Percentiles rank a stretch among this genome's conserved stretches.
phyloP scores from a whole-genome alignment of 2,329 filamentous ascomycete genomes.

The Hysterium pulicare region DNA sequence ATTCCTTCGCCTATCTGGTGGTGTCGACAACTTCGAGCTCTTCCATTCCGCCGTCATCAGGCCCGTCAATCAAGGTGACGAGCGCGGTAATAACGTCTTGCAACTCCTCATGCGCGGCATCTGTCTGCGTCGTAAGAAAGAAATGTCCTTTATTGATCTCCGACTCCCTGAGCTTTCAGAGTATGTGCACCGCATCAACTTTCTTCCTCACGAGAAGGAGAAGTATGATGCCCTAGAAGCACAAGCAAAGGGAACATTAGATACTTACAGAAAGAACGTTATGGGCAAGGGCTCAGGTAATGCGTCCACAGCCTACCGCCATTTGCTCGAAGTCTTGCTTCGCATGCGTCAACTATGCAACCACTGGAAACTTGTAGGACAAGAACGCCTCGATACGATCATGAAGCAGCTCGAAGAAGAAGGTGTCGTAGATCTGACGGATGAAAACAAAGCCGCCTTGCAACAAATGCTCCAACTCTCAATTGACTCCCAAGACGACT shows the following conservation, averaged over 20 bases:
- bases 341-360: conserved; percentile 84
- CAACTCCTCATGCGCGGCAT: conserved; percentile 77
- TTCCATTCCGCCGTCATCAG: conserved; percentile 72
- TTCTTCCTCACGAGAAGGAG: conserved; percentile 68
- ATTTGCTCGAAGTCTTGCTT: conserved; percentile 76
- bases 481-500: conserved; percentile 79
- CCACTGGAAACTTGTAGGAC: conserved; percentile 79
- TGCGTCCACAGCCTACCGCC: conserved; percentile 58
- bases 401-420: conserved; percentile 66
- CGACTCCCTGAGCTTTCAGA: conserved; percentile 74
- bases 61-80: conserved; percentile 59
- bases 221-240: conserved; percentile 70
- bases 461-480: conserved; percentile 73
- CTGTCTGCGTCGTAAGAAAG: conserved; percentile 77
- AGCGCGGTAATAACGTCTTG: conserved; percentile 60
- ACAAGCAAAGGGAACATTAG: conserved; percentile 71
- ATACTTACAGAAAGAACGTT: conserved; percentile 53
- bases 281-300: conserved; percentile 40
- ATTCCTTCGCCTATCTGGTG: conserved; percentile 73
- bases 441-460: conserved; percentile 68
- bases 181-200: conserved; percentile 71
- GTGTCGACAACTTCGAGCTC: conserved; percentile 67
- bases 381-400: conserved; percentile 66
- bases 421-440: conserved; percentile 65
- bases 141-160: conserved; percentile 84